phyloP scores from a whole-genome alignment of 73 alveolate species.

The Durusdinium trenchii region DNA sequence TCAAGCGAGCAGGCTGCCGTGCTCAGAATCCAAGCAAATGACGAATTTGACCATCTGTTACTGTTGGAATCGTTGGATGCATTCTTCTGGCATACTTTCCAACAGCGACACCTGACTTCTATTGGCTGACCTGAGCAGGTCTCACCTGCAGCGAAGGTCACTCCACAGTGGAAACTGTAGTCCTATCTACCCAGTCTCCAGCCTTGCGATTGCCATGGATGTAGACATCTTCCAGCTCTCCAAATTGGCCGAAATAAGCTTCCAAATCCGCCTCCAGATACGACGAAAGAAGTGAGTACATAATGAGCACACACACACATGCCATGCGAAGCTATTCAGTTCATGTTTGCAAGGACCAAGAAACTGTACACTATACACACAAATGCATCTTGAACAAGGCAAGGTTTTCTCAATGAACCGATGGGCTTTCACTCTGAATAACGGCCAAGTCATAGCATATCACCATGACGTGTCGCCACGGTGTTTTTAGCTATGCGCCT shows the following conservation, averaged over 20 bases:
- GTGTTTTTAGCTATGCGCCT: too few species aligned
- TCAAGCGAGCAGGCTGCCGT: too few species aligned
- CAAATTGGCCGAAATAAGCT: conserved; percentile 59
- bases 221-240: conserved; percentile 80
- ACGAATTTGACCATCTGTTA: background rate
- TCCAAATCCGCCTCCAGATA: conserved; percentile 35
- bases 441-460: too few species aligned
- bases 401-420: too few species aligned
- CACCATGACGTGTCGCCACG: too few species aligned
- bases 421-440: too few species aligned
- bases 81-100: background rate
- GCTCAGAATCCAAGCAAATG: background rate
- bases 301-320: too few species aligned
- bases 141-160: background rate
- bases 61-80: background rate
- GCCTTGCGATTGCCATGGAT: conserved; percentile 14
- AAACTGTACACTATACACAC: too few species aligned
- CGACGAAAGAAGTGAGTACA: background rate
- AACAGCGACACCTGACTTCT: background rate
- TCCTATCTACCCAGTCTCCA: background rate
- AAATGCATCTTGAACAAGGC: too few species aligned
- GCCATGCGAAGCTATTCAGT: too few species aligned
- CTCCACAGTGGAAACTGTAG: background rate
- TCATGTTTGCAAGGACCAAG: too few species aligned
- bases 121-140: background rate